phyloP scores from a whole-genome alignment of 306 rosid genomes.

The Trifolium fragiferum region DNA sequence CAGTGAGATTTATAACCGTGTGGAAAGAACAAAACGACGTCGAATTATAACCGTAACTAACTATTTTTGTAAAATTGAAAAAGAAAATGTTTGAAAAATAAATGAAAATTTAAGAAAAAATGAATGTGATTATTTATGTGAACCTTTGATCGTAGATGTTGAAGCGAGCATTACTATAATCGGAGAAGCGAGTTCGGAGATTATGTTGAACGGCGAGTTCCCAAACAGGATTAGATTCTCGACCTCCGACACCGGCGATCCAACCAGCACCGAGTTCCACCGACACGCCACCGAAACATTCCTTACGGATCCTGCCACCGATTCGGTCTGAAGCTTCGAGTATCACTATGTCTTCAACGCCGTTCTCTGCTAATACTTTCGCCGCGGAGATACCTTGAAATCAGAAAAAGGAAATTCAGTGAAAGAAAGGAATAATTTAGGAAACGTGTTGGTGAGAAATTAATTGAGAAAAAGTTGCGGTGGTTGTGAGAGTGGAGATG shows the following conservation, averaged over 20 bases:
- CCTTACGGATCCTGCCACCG: conserved; percentile 90
- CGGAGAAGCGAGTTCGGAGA: conserved; percentile 87
- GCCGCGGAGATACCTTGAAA: conserved; percentile 82
- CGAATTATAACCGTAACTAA: not conserved
- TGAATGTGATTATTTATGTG: not conserved
- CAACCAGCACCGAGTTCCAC: conserved; percentile 99
- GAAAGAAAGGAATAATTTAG: not conserved
- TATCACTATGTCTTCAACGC: conserved; percentile 73
- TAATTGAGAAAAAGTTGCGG: not conserved
- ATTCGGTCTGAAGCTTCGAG: conserved; percentile 93
- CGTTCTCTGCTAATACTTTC: conserved; percentile 74
- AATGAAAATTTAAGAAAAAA: conserved; percentile 17
- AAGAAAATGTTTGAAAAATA: too few relatives aligned
- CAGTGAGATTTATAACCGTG: not conserved
- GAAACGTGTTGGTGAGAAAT: conserved; percentile 8
- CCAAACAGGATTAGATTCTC: conserved; percentile 81
- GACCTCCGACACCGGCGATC: conserved; percentile 96
- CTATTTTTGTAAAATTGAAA: not conserved
- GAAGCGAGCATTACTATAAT: conserved; percentile 88
- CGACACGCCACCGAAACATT: conserved; percentile 77
- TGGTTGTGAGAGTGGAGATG: not conserved
- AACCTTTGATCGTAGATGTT: conserved; percentile 93
- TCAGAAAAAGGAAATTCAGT: conserved; percentile 4
- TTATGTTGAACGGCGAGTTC: conserved; percentile 73
- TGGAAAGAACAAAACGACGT: not conserved